Evolutionary conservation across 352 stramenopile genomes (phyloP).

Genomic region (Pseudoperonospora humuli): DNA sequence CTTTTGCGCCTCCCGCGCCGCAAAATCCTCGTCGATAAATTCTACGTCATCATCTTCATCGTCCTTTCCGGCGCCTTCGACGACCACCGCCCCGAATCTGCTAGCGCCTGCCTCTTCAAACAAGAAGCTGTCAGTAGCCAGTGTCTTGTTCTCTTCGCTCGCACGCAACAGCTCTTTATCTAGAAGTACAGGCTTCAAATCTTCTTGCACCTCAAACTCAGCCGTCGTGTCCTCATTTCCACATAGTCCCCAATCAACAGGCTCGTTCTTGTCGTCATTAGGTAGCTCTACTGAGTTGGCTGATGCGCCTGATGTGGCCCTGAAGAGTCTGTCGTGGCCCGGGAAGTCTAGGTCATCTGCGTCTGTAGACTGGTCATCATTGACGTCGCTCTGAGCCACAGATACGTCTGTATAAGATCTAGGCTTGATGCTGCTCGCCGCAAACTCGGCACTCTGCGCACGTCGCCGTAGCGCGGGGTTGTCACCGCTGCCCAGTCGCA

Average conservation of each 20-base stretch:
- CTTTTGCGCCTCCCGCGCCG: slow-evolving; percentile 34
- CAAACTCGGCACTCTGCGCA: slow-evolving; percentile 18
- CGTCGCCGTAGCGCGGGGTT: slow-evolving; percentile 20
- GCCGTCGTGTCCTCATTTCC: slow-evolving; percentile 23
- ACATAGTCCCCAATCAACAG: slow-evolving; percentile 52
- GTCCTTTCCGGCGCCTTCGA: slow-evolving; percentile 17
- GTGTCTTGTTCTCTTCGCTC: slow-evolving; percentile 17
- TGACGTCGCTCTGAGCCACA: slow-evolving; percentile 12
- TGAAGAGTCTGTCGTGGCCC: slow-evolving; percentile 30
- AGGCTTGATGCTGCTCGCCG: slow-evolving; percentile 8
- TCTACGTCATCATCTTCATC: slow-evolving; percentile 29
- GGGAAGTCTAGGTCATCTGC: slow-evolving; percentile 16
- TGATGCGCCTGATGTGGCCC: slow-evolving; percentile 28
- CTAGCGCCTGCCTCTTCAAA: slow-evolving; percentile 46
- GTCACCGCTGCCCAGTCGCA: slow-evolving; percentile 19
- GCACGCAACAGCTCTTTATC: slow-evolving; percentile 45
- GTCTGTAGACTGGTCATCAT: slow-evolving; percentile 17
- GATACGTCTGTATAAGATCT: slow-evolving; percentile 17
- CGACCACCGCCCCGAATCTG: slow-evolving; percentile 43
- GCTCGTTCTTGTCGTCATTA: slow-evolving; percentile 28
- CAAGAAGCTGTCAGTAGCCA: slow-evolving; percentile 50
- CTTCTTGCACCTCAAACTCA: slow-evolving; percentile 42
- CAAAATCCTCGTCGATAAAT: slow-evolving; percentile 47
- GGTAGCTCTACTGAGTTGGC: slow-evolving; percentile 12
- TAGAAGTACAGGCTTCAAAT: slow-evolving; percentile 31